Base-by-base conservation (phyloP, 179 eudicot genomes). In the Silene coronaria region DNA sequence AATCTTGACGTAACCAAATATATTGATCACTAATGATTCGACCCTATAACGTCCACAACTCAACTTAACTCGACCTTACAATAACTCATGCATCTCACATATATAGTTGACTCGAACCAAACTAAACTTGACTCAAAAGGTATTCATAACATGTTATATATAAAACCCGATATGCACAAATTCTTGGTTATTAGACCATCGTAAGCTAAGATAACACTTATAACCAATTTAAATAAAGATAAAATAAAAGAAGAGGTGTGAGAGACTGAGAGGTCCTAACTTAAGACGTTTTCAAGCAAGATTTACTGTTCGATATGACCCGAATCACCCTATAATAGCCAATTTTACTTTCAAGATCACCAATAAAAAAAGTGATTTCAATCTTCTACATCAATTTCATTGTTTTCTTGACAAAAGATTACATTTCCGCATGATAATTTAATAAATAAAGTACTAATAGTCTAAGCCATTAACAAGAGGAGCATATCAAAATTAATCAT, bases 401-500 rank as follows among this genome's bases (percentile, higher is more conserved):
- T 46, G 42, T 73, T 64, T 46, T 73, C 60, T 72, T 61, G 75
- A 59, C 58, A 36, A 58, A 62, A 48, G 30, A n/a, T 22, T 10
- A 53, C 14, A 12, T 13, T 59, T 51, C 17, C 77, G 80, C 80
- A 73, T 73, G 78, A 68, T 67, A 72, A 68, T 76, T 17, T 7
- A 59, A n/a, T n/a, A 30, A 46, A 71, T 59, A 23, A 11, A 21
- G 70, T 74, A 81, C 53, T 34, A 36, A 6, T 64, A 71, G 38
- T 42, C 67, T 36, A 4, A 78, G 75, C 72, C 72, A 57, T 74
- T 70, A 71, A 66, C 63, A 78, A 27, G 23, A 57, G 55, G 42
- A 24, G 67, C 65, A 17, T 59, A 74, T 70, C 58, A 46, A 77
- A 77, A 24, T 73, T 28, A 38, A 83, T 83, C 48, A 83, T 83